Evolutionary conservation across 176 grass and related monocot genomes (phyloP).

Genomic region (Echinochloa phyllopogon): DNA sequence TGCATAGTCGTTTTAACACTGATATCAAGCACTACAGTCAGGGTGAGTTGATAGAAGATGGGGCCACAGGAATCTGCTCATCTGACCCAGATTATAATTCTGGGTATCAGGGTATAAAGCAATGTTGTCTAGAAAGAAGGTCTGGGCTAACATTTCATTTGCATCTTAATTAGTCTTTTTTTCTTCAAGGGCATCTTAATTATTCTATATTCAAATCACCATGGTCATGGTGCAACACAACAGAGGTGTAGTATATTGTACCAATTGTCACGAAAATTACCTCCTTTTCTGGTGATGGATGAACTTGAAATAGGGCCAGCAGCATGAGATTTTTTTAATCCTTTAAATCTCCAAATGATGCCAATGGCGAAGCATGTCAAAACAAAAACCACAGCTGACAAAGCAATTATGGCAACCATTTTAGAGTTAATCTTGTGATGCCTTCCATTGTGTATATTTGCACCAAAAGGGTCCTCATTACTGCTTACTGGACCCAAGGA

Average conservation of each 20-base stretch:
- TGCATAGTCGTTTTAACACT: conserved; percentile 12
- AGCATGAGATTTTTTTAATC: conserved; percentile 48
- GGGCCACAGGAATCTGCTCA: not conserved
- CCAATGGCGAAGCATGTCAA: conserved; percentile 57
- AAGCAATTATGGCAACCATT: conserved; percentile 66
- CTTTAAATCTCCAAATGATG: conserved; percentile 61
- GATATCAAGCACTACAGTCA: not conserved
- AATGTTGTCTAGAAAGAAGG: not conserved
- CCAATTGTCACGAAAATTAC: conserved; percentile 43
- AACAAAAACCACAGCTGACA: conserved; percentile 68
- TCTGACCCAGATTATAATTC: conserved; percentile 9
- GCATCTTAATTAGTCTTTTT: not conserved
- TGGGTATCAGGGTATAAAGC: not conserved
- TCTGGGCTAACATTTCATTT: not conserved
- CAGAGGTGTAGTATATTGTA: not conserved
- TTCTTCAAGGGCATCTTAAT: not conserved
- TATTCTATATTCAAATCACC: conserved; percentile 17
- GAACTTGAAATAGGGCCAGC: conserved; percentile 46
- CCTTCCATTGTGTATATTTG: conserved; percentile 57
- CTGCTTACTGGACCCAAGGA: conserved; percentile 55
- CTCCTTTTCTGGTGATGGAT: conserved; percentile 59
- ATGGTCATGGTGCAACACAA: conserved; percentile 20
- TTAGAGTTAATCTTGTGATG: conserved; percentile 61
- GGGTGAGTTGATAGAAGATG: not conserved
- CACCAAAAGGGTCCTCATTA: conserved; percentile 59